Evolutionary conservation across 1,284 basidiomycete genomes (phyloP), one percentile per base, ranked within the genome.

Genomic region (Coniferiporia sulphurascens): DNA sequence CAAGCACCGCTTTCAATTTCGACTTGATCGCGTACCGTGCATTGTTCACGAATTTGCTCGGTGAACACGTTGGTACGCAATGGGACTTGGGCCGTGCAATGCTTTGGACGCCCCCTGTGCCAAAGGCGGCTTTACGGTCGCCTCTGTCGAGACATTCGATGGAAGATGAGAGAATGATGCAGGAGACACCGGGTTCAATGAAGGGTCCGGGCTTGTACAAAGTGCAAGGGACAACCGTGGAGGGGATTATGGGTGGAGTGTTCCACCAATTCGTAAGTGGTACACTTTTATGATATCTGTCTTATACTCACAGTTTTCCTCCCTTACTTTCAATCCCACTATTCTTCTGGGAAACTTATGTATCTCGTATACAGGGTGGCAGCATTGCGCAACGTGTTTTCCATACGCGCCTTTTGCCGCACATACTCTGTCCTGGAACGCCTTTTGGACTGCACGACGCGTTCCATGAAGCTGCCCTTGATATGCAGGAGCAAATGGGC

Each of bases 231-330:
- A 84, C 87, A 56, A 78, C 84, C 0, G 86, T 91, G 2, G 82
- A 87, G 64, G 89, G 87, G 1, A 76, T 91, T n/a, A 71, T 91
- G 36, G 89, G 89, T 27, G 88, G 85, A 1, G 79, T 91, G 10
- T 90, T 83, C 67, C 82, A 87, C 66, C 87, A 92, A 75, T 89
- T 85, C 70, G 89, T 91, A 66, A 65, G 27, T 46, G 19, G 44
- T 34, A 6, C 27, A 9, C 19, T 13, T 51, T 56, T 36, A 35
- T 53, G 43, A 27, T 35, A 46, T 13, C 19, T 17, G 38, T n/a
- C 53, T 13, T 50, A n/a, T 9, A 55, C 21, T 34, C n/a, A 22
- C 19, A 22, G n/a, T 51, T 52, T 49, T 46, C 50, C 43, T 17
- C 21, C 32, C 46, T 50, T 52, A 19, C 13, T 55, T 32, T 32